Evolutionary conservation across 768 basidiomycete species (phyloP).

Genomic region (Gloeostereum incarnatum): DNA sequence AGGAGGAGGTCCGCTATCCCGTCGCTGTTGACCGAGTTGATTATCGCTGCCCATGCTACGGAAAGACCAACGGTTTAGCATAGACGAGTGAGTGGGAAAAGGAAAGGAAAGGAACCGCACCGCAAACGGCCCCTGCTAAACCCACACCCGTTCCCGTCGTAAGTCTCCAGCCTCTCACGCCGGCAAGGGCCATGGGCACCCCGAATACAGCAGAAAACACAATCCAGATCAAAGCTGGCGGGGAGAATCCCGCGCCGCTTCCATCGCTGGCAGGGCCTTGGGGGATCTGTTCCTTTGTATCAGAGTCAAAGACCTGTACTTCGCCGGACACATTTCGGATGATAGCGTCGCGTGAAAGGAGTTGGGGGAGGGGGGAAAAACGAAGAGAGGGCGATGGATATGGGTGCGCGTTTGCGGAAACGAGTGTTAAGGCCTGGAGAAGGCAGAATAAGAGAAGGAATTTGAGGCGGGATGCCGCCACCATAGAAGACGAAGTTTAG

Average conservation of each 20-base stretch:
- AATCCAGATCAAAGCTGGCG: slow-evolving; percentile 50
- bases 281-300: slow-evolving; percentile 29
- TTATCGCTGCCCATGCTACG: slow-evolving; percentile 54
- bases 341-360: neutral
- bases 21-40: slow-evolving; percentile 39
- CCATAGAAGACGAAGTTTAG: slow-evolving; percentile 5
- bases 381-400: neutral
- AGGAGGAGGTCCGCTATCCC: slow-evolving; percentile 46
- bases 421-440: neutral
- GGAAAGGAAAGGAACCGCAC: slow-evolving; percentile 18
- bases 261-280: slow-evolving; percentile 56
- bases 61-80: slow-evolving; percentile 2
- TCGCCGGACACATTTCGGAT: slow-evolving; percentile 20
- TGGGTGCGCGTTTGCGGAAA: neutral
- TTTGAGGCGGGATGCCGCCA: slow-evolving; percentile 3
- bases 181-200: slow-evolving; percentile 41
- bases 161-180: slow-evolving; percentile 46
- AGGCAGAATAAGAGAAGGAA: neutral
- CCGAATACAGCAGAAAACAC: slow-evolving; percentile 42
- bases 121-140: slow-evolving; percentile 33
- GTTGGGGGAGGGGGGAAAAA: neutral
- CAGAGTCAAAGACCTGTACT: slow-evolving; percentile 32
- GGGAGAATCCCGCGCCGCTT: slow-evolving; percentile 36
- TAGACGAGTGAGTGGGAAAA: neutral
- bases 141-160: slow-evolving; percentile 49